Conservation (phyloP, 805 yeast genomes). For the Hyphopichia homilentoma region DNA sequence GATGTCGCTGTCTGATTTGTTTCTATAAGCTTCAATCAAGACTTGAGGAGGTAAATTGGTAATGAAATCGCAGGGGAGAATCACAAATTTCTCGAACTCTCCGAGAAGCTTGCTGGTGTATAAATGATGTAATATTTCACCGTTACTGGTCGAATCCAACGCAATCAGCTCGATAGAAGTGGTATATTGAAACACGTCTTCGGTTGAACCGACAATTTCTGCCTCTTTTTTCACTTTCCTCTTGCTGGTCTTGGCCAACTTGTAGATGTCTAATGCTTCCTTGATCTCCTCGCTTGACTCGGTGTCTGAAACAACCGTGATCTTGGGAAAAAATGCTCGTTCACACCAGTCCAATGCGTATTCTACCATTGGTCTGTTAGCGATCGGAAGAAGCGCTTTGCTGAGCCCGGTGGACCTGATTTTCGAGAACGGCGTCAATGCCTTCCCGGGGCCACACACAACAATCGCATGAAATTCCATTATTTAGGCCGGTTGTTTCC, state of each 20-base stretch:
- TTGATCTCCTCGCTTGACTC: conserved; percentile 46
- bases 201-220: conserved; percentile 7
- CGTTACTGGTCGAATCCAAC: conserved; percentile 44
- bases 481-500: not conserved
- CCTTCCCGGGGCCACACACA: conserved; percentile 81
- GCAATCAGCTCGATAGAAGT: conserved; percentile 20
- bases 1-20: conserved; percentile 60
- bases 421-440: conserved; percentile 67
- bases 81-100: conserved; percentile 49
- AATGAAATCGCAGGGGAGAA: conserved; percentile 90
- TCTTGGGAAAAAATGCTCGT: conserved; percentile 69
- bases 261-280: conserved; percentile 46
- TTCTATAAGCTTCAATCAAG: conserved; percentile 77
- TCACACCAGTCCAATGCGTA: conserved; percentile 93
- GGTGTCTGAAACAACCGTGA: conserved; percentile 58
- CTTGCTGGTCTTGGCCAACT: conserved; percentile 31
- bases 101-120: conserved; percentile 34
- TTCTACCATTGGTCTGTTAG: conserved; percentile 83
- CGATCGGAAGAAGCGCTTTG: conserved; percentile 87
- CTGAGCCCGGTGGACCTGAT: conserved; percentile 61
- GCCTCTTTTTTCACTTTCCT: conserved; percentile 10
- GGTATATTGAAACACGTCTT: conserved; percentile 12
- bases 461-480: conserved; percentile 95
- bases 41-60: conserved; percentile 91
- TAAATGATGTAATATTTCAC: conserved; percentile 53